phyloP scores from a whole-genome alignment of 1,284 basidiomycete species.

The Coriolopsis trogii region DNA sequence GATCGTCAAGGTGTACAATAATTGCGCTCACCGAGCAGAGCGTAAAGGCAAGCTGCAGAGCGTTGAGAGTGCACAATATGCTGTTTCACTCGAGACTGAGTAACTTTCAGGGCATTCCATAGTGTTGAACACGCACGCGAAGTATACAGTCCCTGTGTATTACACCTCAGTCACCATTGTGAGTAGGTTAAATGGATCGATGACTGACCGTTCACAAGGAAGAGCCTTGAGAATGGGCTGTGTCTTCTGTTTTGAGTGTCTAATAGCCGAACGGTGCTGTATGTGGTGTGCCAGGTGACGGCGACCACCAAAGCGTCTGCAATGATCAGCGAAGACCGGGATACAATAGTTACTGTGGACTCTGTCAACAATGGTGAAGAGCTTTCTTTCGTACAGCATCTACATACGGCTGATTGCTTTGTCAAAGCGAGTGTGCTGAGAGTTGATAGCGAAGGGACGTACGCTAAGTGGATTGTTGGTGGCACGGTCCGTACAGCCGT shows the following conservation, averaged over 20 bases:
- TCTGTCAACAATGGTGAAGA: neutral
- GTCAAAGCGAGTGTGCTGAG: no score
- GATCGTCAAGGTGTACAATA: no score
- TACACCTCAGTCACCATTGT: neutral
- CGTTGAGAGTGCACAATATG: no score
- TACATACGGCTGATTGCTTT: neutral
- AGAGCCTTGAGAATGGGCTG: neutral
- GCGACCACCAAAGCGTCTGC: neutral
- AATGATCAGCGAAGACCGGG: neutral
- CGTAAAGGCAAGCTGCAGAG: no score
- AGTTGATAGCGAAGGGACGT: no score
- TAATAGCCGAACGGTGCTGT: neutral
- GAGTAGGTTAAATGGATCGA: neutral
- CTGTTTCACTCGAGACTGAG: no score
- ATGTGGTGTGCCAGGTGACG: neutral
- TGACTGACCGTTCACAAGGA: neutral
- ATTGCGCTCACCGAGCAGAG: no score
- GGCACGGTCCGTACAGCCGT: no score
- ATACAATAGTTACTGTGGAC: neutral
- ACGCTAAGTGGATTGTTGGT: no score
- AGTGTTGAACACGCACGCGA: conserved; percentile 1
- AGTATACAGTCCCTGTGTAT: conserved; percentile 2
- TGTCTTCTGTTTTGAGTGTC: no score
- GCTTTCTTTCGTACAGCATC: neutral
- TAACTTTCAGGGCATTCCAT: no score